Conservation (phyloP, 148 eudicot species). For the Vaccinium macrocarpon region DNA sequence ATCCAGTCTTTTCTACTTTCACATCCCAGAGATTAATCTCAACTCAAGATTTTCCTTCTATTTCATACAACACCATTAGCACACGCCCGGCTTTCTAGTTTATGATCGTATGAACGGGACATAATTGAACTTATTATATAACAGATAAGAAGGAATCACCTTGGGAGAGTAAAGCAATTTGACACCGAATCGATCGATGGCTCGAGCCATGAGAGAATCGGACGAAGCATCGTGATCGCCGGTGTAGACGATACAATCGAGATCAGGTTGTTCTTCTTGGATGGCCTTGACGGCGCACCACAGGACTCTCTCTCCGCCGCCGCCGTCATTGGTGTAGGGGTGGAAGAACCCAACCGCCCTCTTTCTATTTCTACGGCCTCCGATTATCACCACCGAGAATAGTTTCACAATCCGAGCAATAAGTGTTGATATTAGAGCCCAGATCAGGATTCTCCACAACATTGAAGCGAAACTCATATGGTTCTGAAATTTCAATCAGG, state of each 20-base stretch:
- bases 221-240: constrained; percentile 93
- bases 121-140: background rate
- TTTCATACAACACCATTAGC: too few species aligned
- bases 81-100: too few species aligned
- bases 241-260: constrained; percentile 62
- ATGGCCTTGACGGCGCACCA: constrained; percentile 96
- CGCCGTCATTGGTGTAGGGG: constrained; percentile 94
- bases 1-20: too few species aligned
- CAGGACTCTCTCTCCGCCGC: constrained; percentile 94
- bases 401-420: constrained; percentile 8
- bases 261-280: constrained; percentile 65
- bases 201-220: constrained; percentile 48
- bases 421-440: constrained; percentile 14
- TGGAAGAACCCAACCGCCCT: constrained; percentile 81
- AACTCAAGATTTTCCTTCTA: too few species aligned
- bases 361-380: constrained; percentile 34
- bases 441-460: background rate
- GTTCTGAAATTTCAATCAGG: too few species aligned
- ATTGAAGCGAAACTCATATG: background rate
- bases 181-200: constrained; percentile 88
- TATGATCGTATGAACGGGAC: background rate
- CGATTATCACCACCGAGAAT: constrained; percentile 4
- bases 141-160: constrained; percentile 30
- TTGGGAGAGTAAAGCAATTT: constrained; percentile 49
- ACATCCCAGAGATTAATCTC: too few species aligned